phyloP scores from a whole-genome alignment of 176 grass and related monocot species.

The Puya raimondii region DNA sequence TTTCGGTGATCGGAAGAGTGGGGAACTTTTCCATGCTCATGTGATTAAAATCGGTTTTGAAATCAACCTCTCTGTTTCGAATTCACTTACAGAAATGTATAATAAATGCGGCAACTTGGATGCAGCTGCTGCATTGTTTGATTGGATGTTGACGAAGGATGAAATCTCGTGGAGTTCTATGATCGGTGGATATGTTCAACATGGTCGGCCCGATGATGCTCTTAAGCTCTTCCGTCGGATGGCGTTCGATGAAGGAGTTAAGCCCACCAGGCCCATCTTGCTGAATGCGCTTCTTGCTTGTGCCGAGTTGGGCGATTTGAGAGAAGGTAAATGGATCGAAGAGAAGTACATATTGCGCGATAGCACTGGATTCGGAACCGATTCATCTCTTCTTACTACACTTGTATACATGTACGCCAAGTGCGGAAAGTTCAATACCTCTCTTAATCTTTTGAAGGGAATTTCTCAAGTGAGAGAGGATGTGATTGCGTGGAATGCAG shows the following conservation, averaged over 20 bases:
- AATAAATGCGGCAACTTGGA: slow-evolving; percentile 25
- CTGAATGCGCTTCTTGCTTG: slow-evolving; percentile 54
- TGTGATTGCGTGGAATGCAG: slow-evolving; percentile 61
- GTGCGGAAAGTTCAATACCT: slow-evolving; percentile 40
- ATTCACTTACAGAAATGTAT: slow-evolving; percentile 53
- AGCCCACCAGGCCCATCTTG: slow-evolving; percentile 42
- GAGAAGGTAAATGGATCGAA: slow-evolving; percentile 50
- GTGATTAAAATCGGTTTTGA: slow-evolving; percentile 40
- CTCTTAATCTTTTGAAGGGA: slow-evolving; percentile 37
- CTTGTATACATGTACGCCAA: slow-evolving; percentile 70
- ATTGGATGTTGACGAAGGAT: slow-evolving; percentile 47
- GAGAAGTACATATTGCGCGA: slow-evolving; percentile 29
- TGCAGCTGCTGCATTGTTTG: slow-evolving; percentile 35
- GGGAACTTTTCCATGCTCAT: slow-evolving; percentile 20
- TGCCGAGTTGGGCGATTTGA: slow-evolving; percentile 43
- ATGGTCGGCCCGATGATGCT: slow-evolving; percentile 24
- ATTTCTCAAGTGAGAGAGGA: slow-evolving; percentile 34
- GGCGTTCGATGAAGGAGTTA: slow-evolving; percentile 9
- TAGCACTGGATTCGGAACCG: slow-evolving; percentile 27
- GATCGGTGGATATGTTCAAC: slow-evolving; percentile 46
- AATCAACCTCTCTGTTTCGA: slow-evolving; percentile 26
- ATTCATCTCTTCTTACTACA: slow-evolving; percentile 38
- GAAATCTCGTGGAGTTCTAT: slow-evolving; percentile 56
- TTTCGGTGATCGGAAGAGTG: slow-evolving; percentile 9
- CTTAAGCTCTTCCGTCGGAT: slow-evolving; percentile 45